Base-by-base conservation (phyloP, 148 eudicot species). In the Fagopyrum homotropicum region DNA sequence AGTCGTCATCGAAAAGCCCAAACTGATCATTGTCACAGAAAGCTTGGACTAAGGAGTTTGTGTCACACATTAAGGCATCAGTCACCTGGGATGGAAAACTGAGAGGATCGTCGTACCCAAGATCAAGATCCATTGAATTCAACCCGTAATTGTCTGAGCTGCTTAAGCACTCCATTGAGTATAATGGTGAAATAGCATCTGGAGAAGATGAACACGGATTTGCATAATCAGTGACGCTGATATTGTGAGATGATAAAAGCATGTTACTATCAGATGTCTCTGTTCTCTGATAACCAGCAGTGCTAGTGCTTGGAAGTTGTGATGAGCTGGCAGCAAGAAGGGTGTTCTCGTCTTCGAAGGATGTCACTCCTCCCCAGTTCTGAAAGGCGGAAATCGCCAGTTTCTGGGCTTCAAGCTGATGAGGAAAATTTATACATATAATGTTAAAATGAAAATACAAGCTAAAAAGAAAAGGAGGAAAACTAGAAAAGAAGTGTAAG, bases 401-500 rank as follows among this genome's bases (percentile, higher is more conserved):
- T 75, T 82, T 80, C 75, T 73, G 85, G 47, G 98, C 91, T 68
- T 88, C 90, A 29, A 78, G 83, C 98, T 96, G 85, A 61, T 80
- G 73, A 68, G 22, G 49, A 30, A 6, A 40, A n/a, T 4, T 52
- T 74, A 14, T 30, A 68, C 7, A n/a, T 15, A 4, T 29, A 17
- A 44, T 54, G 82, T 57, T 75, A 80, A 35, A 48, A 59, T n/a
- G 51, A 11, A 29, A 35, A 74, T 9, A 26, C 55, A 7, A 5
- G 9, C 26, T 12, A 10, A 66, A 40, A 15, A 26, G 51, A 7
- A 17, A 60, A 64, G 9, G 6, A 71, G 50, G 46, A 55, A 79
- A 71, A 11, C 5, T 7, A 48, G 74, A n/a, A 55, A 80, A 17
- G 1, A 75, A 77, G 74, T 75, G 44, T 14, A 64, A 30, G 46